Base-by-base conservation (phyloP, 257 asterid genomes). In the Anisodus tanguticus region DNA sequence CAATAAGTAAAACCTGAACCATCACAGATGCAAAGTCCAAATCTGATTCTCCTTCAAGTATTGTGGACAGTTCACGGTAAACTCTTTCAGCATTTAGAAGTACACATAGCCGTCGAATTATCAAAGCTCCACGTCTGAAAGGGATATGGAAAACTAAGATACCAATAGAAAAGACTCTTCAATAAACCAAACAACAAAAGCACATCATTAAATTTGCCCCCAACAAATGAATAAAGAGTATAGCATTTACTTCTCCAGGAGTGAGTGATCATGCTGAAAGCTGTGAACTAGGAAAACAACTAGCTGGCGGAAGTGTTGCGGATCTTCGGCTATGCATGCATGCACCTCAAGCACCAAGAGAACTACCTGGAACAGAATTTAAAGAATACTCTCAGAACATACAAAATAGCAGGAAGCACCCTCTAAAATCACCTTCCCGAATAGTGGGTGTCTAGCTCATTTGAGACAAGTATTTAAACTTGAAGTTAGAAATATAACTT, bases 321-420 rank as follows among this genome's bases (percentile, higher is more conserved):
- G 97, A 74, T 97, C 99, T 90, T 90, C 86, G 72, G 99, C 99
- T 81, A 97, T 94, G 90, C 98, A 90, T 49, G 99, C 99, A 85
- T 97, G 99, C 87, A 97, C 98, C 86, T 97, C 97, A 86, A 97
- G 98, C 84, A 91, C 98, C 92, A 95, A 88, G 86, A 97, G 98
- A 84, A 95, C 99, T 37, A 97, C 99, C 99, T 97, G 91, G 49
- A 57, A 79, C 43, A 83, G 47, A 49, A 22, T 54, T 77, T 53
- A 77, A 53, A 53, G 82, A 77, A 49, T 45, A 49, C 81, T 59
- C 82, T 45, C 67, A 12, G 64, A 77, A 77, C 47, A 77, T 53
- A 5, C 5, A 77, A 77, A 71, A 77, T 15, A 8, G 13, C 64
- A 77, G 82, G 64, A 53, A 77, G 26, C 9, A 15, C 82, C 82